Conservation (phyloP, 352 stramenopile species). For the Phytophthora kernoviae region DNA sequence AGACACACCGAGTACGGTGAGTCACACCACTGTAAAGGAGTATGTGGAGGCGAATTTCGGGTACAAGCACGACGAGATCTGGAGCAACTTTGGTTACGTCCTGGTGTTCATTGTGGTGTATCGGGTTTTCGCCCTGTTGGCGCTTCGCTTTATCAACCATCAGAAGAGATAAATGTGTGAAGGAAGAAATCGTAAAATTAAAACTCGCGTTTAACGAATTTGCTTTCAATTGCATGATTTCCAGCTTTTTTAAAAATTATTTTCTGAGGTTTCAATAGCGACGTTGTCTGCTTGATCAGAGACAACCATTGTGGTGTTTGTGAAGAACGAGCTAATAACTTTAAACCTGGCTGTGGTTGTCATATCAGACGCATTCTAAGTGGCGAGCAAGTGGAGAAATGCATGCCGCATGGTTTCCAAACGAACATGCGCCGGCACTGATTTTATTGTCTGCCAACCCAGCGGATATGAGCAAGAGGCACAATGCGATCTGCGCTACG, state of each 20-base stretch:
- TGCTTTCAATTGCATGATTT: background rate
- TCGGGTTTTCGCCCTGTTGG: conserved; percentile 29
- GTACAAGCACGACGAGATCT: conserved; percentile 41
- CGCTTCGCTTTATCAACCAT: conserved; percentile 51
- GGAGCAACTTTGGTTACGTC: conserved; percentile 30
- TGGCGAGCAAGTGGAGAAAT: background rate
- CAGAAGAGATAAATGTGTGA: conserved; percentile 40
- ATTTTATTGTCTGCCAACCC: too few relatives aligned
- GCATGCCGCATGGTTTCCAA: too few relatives aligned
- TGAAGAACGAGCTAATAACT: background rate
- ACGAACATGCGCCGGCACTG: too few relatives aligned
- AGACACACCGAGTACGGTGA: conserved; percentile 13
- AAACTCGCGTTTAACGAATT: background rate
- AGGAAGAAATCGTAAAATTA: background rate
- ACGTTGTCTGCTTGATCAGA: too few relatives aligned
- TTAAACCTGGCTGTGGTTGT: background rate
- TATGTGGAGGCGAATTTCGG: conserved; percentile 28
- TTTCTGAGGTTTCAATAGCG: background rate
- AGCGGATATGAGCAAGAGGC: too few relatives aligned
- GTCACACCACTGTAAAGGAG: conserved; percentile 25
- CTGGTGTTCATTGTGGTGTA: conserved; percentile 37
- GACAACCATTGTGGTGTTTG: too few relatives aligned
- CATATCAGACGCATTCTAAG: background rate
- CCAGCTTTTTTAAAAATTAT: background rate
- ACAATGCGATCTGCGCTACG: too few relatives aligned